Evolutionary conservation across 2,329 filamentous ascomycete species (phyloP), one percentile per base, ranked within the genome.

Genomic region (Alternaria sp.): DNA sequence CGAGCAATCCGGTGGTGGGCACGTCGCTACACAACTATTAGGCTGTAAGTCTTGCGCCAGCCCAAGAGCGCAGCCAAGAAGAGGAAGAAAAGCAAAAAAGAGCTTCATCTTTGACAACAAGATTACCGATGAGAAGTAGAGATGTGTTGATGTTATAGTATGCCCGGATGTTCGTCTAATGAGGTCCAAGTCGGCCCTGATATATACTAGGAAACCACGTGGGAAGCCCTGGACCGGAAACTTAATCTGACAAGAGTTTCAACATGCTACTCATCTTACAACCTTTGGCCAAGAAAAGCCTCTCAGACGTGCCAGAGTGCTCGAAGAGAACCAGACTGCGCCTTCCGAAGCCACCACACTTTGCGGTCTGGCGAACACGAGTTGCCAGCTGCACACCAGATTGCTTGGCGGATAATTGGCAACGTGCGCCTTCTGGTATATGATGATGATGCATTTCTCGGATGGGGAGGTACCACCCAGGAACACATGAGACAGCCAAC

Each of bases 291-390:
- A 60, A 57, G 52, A 16, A 43, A 38, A 25, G 43, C 28, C 28
- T 14, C 28, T 27, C n/a, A 20, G n/a, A 63, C 20, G n/a, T 41
- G 22, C 36, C 48, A 32, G 41, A 54, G 38, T 51, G 40, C 18
- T 22, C 49, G 27, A 27, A 20, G 16, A 40, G 18, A 58, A 54
- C 25, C 18, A 54, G 36, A 34, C 14, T 25, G 18, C 44, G n/a
- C 32, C 14, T 62, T 20, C 28, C 20, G 14, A 32, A 45, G 50
- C 25, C 36, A 32, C 18, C 22, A 34, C 41, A 27, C 12, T 40
- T 36, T 49, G 8, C 55, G 30, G 20, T 50, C 18, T 59, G 38
- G 49, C 34, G 30, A 59, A 55, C 25, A 52, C 45, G 56, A 52
- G 44, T 34, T 50, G 32, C 32, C 27, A 28, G 38, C 43, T 22